A percentile compares a stretch with the other conserved stretches of the same genome.
Conservation (phyloP, 176 grass and related monocot genomes). For the Rhipidocladum racemiflorum region DNA sequence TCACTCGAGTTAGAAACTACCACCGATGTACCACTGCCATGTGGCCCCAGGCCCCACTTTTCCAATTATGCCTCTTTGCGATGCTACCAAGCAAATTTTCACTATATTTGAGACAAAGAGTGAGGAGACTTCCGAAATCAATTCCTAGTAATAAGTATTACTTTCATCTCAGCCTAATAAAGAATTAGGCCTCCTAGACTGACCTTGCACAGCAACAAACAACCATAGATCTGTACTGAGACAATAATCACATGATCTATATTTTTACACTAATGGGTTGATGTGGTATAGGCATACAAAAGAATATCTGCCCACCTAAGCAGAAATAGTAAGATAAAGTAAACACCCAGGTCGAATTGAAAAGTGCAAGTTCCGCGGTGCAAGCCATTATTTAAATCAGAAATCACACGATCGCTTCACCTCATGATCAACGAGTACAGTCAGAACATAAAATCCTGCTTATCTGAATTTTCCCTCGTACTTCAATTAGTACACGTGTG, state of each 20-base stretch:
- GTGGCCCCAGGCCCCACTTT: neutral
- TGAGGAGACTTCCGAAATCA: neutral
- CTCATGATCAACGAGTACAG: neutral
- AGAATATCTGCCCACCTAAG: neutral
- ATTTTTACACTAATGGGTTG: neutral
- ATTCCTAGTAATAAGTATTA: neutral
- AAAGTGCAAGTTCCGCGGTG: neutral
- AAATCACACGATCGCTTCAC: neutral
- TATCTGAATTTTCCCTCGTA: neutral
- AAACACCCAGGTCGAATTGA: neutral
- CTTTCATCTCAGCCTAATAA: neutral
- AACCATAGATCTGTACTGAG: neutral
- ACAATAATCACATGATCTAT: neutral
- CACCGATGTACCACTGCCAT: neutral
- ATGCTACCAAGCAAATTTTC: neutral
- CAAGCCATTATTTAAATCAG: conserved; percentile 5
- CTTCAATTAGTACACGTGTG: neutral
- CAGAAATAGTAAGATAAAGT: neutral
- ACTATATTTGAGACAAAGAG: neutral
- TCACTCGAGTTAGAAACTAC: neutral
- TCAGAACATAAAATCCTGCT: neutral
- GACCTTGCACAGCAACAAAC: neutral
- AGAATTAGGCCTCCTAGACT: neutral
- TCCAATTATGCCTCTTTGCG: neutral
- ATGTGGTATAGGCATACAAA: neutral